Evolutionary conservation across 768 basidiomycete species (phyloP), one percentile per base, ranked within the genome.

Genomic region (Tricholoma sp.): DNA sequence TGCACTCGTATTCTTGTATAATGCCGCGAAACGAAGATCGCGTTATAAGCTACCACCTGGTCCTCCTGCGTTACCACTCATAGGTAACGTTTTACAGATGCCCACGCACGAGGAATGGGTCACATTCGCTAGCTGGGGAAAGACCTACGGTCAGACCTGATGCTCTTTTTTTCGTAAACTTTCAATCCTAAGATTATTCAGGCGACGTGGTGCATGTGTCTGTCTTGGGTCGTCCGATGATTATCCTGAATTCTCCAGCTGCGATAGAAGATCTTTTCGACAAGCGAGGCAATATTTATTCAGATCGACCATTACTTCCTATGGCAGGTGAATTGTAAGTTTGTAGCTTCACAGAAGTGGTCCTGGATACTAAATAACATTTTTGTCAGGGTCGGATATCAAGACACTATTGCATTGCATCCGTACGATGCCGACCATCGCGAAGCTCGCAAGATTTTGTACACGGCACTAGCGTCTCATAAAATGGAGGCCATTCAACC

Each of bases 221-320:
- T 9, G 47, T 60, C 9, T 42, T 66, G 4, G 63, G 66, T 6
- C 60, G 59, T 13, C 53, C 62, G 8, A 63, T 72, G 52, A 57
- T 74, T 42, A 58, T 74, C 48, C 54, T 74, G n/a, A 71, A 72
- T 54, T 63, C 62, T 28, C 44, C 51, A 17, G 59, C 66, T 32
- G 63, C 61, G 18, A 68, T 66, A 10, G 59, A 54, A 10, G 71
- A 72, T 9, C 63, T 77, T 53, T 59, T 74, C 11, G 66, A 72
- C 17, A 71, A 69, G 53, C 59, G 66, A 18, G 63, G 65, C 32
- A 36, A 56, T 9, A 63, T 70, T 2, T 72, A 72, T 59, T 68
- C 69, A 18, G 68, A 70, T 51, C 58, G 71, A 28, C 69, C 69
- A 3, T 42, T 55, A 4, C 37, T 63, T 52, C 56, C 48, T 15